These are phyloP conservation scores for Hypoxylon crocopeplum DNA, from an alignment of 495 filamentous ascomycete genomes.

Conservation along the genomic window DNA sequence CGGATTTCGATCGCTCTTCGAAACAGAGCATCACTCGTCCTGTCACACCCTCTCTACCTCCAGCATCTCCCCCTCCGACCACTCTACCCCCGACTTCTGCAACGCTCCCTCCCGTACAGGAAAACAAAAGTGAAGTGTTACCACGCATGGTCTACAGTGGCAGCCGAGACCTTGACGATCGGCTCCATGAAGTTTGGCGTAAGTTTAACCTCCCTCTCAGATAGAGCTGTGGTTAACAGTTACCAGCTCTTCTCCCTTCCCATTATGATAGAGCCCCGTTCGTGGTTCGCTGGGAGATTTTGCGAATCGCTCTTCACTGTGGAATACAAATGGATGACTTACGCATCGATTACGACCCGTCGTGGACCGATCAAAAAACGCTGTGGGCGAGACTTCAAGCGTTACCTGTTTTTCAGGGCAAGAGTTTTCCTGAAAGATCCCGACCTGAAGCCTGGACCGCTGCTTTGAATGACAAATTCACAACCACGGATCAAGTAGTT, in stretches of 20 bases:
- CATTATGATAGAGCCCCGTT: conserved; percentile 49
- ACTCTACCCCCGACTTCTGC: conserved; percentile 1
- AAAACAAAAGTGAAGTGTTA: not conserved
- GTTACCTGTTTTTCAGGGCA: conserved; percentile 45
- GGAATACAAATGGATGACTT: conserved; percentile 42
- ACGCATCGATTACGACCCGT: conserved; percentile 44
- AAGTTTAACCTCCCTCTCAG: conserved; percentile 9
- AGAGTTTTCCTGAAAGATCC: conserved; percentile 49
- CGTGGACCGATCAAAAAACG: conserved; percentile 39
- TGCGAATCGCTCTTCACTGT: conserved; percentile 52
- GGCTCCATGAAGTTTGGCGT: conserved; percentile 41
- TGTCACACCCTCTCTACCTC: conserved; percentile 4
- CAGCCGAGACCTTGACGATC: conserved; percentile 13
- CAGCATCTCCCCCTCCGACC: not conserved
- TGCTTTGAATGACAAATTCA: conserved; percentile 42
- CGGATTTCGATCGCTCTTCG: not conserved
- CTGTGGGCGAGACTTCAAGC: conserved; percentile 46
- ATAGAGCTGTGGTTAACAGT: conserved; percentile 11
- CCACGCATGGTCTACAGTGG: not conserved
- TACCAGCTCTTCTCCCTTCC: conserved; percentile 45
- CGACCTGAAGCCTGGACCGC: conserved; percentile 46
- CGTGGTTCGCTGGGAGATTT: conserved; percentile 54
- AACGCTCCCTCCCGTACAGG: not conserved
- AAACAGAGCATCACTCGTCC: conserved; percentile 3
- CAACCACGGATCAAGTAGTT: conserved; percentile 41